These are phyloP conservation scores for Rhinocladiella mackenziei DNA, from an alignment of 2,329 filamentous ascomycete species.

Conservation along the genomic window DNA sequence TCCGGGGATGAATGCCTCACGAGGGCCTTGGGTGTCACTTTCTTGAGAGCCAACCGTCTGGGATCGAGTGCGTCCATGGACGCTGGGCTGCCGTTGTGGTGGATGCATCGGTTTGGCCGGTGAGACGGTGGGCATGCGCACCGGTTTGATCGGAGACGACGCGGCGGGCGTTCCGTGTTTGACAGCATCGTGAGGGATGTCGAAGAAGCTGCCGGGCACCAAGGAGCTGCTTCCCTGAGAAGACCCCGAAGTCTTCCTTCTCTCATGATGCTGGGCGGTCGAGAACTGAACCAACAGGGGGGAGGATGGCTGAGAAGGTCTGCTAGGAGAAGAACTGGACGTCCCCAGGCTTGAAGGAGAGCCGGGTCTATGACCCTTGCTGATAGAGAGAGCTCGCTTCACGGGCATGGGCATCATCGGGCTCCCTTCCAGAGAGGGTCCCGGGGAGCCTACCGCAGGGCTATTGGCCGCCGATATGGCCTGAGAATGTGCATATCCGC, in stretches of 20 bases:
- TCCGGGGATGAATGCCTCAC: constrained; percentile 58
- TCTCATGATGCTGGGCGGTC: constrained; percentile 73
- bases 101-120: constrained; percentile 62
- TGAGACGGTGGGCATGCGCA: constrained; percentile 40
- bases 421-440: constrained; percentile 74
- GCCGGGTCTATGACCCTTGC: constrained; percentile 74
- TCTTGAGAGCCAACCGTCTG: constrained; percentile 94
- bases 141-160: constrained; percentile 52
- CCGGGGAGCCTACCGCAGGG: constrained; percentile 51
- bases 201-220: constrained; percentile 67
- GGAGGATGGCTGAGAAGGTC: constrained; percentile 77
- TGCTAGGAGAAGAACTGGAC: constrained; percentile 78
- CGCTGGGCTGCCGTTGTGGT: constrained; percentile 57
- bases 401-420: constrained; percentile 75
- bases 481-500: constrained; percentile 44
- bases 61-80: constrained; percentile 70
- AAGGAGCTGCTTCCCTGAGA: constrained; percentile 63
- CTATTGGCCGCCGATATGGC: constrained; percentile 35
- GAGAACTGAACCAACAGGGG: constrained; percentile 96
- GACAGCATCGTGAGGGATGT: constrained; percentile 59
- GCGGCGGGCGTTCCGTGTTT: constrained; percentile 49
- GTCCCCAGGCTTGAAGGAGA: constrained; percentile 80
- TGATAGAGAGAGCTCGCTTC: constrained; percentile 77
- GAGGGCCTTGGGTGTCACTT: constrained; percentile 68
- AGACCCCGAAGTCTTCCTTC: constrained; percentile 87